Percentiles rank a stretch among this genome's conserved stretches.
These are phyloP conservation scores for Fusarium coicis DNA, from an alignment of 2,329 filamentous ascomycete genomes.

Conservation along the genomic window DNA sequence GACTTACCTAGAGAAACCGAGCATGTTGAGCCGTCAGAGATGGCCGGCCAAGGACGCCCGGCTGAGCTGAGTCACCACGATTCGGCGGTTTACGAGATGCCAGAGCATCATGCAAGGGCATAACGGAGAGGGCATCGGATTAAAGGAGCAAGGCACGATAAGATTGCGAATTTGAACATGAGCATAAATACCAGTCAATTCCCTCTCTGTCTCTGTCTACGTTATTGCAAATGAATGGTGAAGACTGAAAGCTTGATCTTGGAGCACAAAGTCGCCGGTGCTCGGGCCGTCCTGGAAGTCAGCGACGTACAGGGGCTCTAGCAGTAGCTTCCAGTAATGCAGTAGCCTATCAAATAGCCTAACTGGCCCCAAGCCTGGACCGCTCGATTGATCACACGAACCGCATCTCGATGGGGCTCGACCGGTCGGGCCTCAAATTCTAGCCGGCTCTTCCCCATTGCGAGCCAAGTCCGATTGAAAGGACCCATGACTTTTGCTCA, in stretches of 20 bases:
- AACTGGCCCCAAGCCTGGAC: no score
- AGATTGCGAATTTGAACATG: neutral
- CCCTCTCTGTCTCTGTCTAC: rapidly evolving
- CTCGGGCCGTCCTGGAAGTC: neutral
- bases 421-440: no score
- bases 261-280: neutral
- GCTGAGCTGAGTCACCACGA: neutral
- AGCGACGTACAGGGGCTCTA: neutral
- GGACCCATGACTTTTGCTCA: no score
- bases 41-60: neutral
- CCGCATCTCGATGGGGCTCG: no score
- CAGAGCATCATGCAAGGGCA: neutral
- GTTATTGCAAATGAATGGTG: neutral
- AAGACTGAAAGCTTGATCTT: neutral
- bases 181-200: neutral
- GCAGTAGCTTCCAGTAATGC: neutral
- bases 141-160: neutral
- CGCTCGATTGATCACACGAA: no score
- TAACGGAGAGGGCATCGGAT: neutral
- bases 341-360: neutral
- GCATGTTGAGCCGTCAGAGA: neutral
- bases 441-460: no score
- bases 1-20: neutral
- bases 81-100: neutral
- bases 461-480: no score